Percentiles rank a stretch among this genome's conserved stretches.
Conservation (phyloP, 345 rosid species). For the Angophora floribunda region DNA sequence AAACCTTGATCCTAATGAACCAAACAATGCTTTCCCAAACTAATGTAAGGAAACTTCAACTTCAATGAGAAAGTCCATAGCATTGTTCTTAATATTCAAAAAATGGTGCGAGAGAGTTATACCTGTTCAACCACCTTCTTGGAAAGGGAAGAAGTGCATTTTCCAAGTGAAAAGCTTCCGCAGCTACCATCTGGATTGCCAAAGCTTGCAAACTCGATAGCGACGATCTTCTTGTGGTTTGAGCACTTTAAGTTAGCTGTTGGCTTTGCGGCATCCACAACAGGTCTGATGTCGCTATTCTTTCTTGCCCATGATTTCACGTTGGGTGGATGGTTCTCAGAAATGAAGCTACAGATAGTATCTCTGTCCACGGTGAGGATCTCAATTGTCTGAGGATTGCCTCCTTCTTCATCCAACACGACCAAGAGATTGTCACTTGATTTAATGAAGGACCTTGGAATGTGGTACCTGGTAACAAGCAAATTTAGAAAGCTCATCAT, state of each 20-base stretch:
- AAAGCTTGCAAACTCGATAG: slow-evolving; percentile 26
- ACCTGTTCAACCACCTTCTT: slow-evolving; percentile 24
- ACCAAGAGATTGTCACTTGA: slow-evolving; percentile 51
- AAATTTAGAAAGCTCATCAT: not conserved
- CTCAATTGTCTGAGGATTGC: slow-evolving; percentile 43
- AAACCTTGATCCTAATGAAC: not conserved
- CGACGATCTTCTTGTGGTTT: slow-evolving; percentile 3
- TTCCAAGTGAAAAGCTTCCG: slow-evolving; percentile 9
- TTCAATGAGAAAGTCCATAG: not conserved
- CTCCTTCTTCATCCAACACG: slow-evolving; percentile 62
- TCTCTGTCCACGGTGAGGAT: slow-evolving; percentile 42
- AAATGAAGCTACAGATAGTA: slow-evolving; percentile 18
- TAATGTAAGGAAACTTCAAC: not conserved
- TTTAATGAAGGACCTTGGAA: slow-evolving; percentile 72
- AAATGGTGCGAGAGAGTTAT: not conserved
- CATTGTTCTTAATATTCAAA: not conserved
- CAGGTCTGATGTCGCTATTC: slow-evolving; percentile 1
- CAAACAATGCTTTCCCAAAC: not conserved
- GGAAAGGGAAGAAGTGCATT: slow-evolving; percentile 13
- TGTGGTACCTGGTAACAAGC: slow-evolving; percentile 46
- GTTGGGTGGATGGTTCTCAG: slow-evolving; percentile 16
- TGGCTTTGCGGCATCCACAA: slow-evolving; percentile 2
- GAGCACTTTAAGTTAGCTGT: slow-evolving; percentile 18
- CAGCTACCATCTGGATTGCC: slow-evolving; percentile 23
- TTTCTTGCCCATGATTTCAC: slow-evolving; percentile 21